These are phyloP conservation scores for Zostera marina DNA, from an alignment of 116 monocot genomes.

Conservation along the genomic window DNA sequence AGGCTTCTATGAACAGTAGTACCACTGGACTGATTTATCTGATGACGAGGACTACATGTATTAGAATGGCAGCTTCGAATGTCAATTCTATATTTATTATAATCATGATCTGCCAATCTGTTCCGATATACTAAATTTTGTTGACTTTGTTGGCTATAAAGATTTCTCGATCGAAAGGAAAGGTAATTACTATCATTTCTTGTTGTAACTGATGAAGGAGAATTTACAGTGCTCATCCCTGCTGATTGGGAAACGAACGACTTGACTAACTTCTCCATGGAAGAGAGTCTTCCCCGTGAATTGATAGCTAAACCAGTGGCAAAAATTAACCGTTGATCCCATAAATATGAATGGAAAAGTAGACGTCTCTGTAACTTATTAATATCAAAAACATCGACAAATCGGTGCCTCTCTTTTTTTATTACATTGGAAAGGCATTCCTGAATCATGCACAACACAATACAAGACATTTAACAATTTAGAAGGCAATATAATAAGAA, in stretches of 20 bases:
- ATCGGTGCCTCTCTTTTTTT: slow-evolving; percentile 29
- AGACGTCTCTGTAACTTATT: slow-evolving; percentile 62
- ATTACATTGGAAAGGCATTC: slow-evolving; percentile 35
- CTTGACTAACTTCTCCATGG: slow-evolving; percentile 25
- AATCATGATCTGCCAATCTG: slow-evolving; percentile 14
- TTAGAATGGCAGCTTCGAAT: too few species aligned
- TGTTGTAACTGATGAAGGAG: slow-evolving; percentile 11
- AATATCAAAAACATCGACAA: slow-evolving; percentile 66
- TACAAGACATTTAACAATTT: not conserved
- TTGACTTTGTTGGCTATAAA: slow-evolving; percentile 3
- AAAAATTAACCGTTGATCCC: slow-evolving; percentile 66
- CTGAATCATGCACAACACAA: slow-evolving; percentile 23
- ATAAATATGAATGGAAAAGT: slow-evolving; percentile 60
- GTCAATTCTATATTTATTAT: not conserved
- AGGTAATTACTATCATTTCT: slow-evolving; percentile 9
- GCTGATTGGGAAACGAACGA: slow-evolving; percentile 10
- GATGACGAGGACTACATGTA: slow-evolving; percentile 11
- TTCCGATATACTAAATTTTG: slow-evolving; percentile 2
- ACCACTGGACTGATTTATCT: slow-evolving; percentile 25
- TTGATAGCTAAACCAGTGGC: slow-evolving; percentile 24
- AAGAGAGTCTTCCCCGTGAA: slow-evolving; percentile 20
- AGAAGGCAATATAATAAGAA: not conserved
- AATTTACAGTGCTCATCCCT: slow-evolving; percentile 9
- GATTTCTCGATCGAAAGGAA: slow-evolving; percentile 7
- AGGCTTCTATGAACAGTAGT: slow-evolving; percentile 28